Evolutionary conservation across 441 rosid species (phyloP).

Genomic region (Gossypium lobatum): DNA sequence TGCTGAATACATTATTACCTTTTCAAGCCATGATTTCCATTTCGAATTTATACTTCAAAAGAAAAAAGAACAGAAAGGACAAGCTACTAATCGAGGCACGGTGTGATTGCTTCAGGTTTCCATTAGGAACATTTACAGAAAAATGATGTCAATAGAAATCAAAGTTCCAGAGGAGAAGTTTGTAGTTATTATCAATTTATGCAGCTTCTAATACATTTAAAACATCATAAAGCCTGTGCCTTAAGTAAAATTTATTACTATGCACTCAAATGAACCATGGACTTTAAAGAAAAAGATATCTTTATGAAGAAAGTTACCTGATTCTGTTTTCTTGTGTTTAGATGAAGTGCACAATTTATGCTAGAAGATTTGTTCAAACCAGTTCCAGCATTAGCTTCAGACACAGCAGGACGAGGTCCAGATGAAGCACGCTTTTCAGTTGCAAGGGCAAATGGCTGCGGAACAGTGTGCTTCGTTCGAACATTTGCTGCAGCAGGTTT

Average conservation of each 20-base stretch:
- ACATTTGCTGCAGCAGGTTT: constrained; percentile 36
- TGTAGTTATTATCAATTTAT: neutral
- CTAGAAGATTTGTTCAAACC: constrained; percentile 31
- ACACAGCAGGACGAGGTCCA: constrained; percentile 44
- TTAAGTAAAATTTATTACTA: neutral
- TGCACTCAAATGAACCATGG: neutral
- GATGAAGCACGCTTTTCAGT: constrained; percentile 87
- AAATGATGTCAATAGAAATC: neutral
- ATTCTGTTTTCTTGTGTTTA: constrained; percentile 33
- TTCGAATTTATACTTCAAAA: neutral
- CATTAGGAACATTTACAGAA: neutral
- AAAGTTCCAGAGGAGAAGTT: neutral
- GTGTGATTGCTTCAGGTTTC: neutral
- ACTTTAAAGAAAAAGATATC: neutral
- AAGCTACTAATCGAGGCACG: neutral
- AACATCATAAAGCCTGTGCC: neutral
- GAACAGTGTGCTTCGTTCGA: constrained; percentile 73
- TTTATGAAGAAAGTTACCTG: constrained; percentile 34
- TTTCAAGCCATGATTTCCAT: neutral
- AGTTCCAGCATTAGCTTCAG: constrained; percentile 31
- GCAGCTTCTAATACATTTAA: neutral
- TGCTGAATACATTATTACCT: neutral
- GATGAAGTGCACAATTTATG: constrained; percentile 31
- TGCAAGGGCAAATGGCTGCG: constrained; percentile 86
- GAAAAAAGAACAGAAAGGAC: neutral